Base-by-base conservation (phyloP, 768 basidiomycete species). In the Lentinus brumalis region DNA sequence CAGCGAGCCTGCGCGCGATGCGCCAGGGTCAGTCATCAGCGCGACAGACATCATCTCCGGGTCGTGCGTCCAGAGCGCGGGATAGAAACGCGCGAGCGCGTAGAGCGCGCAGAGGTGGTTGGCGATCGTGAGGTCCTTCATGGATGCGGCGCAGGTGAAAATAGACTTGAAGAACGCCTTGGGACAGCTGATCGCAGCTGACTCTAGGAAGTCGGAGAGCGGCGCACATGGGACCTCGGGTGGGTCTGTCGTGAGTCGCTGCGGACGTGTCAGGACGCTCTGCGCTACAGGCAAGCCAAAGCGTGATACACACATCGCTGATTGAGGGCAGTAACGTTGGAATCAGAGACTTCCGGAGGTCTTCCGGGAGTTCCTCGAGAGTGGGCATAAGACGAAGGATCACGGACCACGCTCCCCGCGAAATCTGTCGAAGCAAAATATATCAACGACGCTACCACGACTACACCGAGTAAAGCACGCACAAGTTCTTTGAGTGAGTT, bases 11-110 rank as follows among this genome's bases (percentile, higher is more conserved):
- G 21, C 46, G 26, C 46, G 46, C 6, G 46, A 49, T 26, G 18
- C 21, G 2, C 21, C 62, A 9, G 77, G 71, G 61, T 84, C 83
- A 58, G 81, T 84, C 79, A 88, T 81, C 44, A 91, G 68, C 10
- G 86, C 89, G 2, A 91, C 80, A 4, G 86, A 78, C 66, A 91
- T 75, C 89, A 92, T 92, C 66, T 91, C 90, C 6, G 85, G 77
- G 69, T 91, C 85, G 26, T 81, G 78, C 7, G 79, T 78, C 89
- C 88, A 91, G 65, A 86, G 84, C 61, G 85, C 84, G 2, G 82
- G 78, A 15, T 89, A 74, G 66, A 83, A 82, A 32, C 77, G 79
- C 5, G 83, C 76, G 56, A 88, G 65, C 2, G 81, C 77, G 14
- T 77, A 74, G 49, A 92, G 69, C 4, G 80, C 77, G 47, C 83